phyloP scores from a whole-genome alignment of 192 early-diverging fungal species.

The Podila clonocystis region DNA sequence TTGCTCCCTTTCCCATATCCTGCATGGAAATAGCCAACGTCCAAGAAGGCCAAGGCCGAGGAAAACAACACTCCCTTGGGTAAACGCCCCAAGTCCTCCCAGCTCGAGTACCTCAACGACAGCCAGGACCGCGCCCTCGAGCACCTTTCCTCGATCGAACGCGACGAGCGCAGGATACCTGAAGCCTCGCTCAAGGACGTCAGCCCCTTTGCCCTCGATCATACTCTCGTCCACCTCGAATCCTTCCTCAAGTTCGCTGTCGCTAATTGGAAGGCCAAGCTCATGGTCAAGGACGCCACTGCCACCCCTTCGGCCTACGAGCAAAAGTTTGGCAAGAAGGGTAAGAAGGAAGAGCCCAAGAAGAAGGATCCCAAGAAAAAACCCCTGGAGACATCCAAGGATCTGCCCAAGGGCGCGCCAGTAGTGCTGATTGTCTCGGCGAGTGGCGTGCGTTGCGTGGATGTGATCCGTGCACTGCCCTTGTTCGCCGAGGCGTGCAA shows the following conservation, averaged over 20 bases:
- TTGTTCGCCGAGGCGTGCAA: constrained; percentile 63
- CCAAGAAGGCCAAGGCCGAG: constrained; percentile 46
- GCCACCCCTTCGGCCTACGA: constrained; percentile 1
- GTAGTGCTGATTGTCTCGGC: constrained; percentile 66
- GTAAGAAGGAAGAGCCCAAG: constrained; percentile 5
- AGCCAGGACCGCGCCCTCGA: constrained; percentile 55
- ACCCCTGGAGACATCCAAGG: constrained; percentile 38
- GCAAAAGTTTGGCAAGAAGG: constrained; percentile 16
- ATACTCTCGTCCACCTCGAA: constrained; percentile 55
- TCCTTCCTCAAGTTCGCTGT: constrained; percentile 64
- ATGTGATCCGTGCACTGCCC: constrained; percentile 65
- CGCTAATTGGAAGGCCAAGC: constrained; percentile 25
- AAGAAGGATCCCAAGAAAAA: constrained; percentile 56
- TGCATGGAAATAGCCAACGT: background rate
- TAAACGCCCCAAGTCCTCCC: constrained; percentile 30
- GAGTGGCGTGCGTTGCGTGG: constrained; percentile 70
- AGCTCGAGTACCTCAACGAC: constrained; percentile 52
- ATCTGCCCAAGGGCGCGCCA: constrained; percentile 55
- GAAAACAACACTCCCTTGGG: constrained; percentile 49
- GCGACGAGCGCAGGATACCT: constrained; percentile 43
- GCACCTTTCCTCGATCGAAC: constrained; percentile 51
- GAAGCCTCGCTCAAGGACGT: constrained; percentile 53
- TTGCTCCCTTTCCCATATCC: background rate
- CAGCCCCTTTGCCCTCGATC: constrained; percentile 55
- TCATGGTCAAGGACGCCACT: constrained; percentile 44